Base-by-base conservation (phyloP, 2,329 filamentous ascomycete genomes). In the Alternaria atra region DNA sequence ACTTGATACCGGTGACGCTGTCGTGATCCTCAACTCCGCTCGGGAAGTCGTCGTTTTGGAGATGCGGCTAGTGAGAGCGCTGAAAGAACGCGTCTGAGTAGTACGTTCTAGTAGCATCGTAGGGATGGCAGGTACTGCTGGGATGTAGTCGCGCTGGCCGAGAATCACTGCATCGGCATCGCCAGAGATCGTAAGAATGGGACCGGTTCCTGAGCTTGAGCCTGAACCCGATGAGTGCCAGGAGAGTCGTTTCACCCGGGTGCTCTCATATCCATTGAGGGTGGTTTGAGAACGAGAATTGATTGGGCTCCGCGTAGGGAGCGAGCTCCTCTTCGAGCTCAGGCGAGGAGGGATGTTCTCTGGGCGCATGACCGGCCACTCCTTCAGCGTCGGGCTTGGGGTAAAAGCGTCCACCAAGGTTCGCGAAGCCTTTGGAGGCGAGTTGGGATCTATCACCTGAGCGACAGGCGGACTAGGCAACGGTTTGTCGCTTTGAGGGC, bases 331-430 rank as follows among this genome's bases (percentile, higher is more conserved):
- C 53, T 69, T 67, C 4, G 66, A 70, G 39, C 68, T 67, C 3
- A 57, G 61, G 2, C 67, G 67, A 34, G 67, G 64, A 9, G 67
- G 64, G 7, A 69, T 20, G 34, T 65, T 68, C 32, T 75, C 72
- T 1, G 77, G 76, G 5, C 52, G 55, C 6, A 77, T 53, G 7
- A 74, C 55, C 0, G 74, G 72, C 73, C 75, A 77, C 7, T 73
- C 62, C 9, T 67, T 63, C 20, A 64, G 64, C 5, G 70, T 63
- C 1, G 72, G 71, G 6, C 63, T 73, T 5, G 71, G 74, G 13
- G 80, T 77, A 25, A 73, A 72, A 13, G 80, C 80, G 55, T 81
- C 80, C 6, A 82, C 62, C 20, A 82, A 70, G 3, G 75, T 78
- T 15, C 77, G 76, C 29, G 72, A 70, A 32, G 77, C 72, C 61